These are phyloP conservation scores for Papiliotrema laurentii DNA, from an alignment of 1,284 basidiomycete species.

Conservation along the genomic window DNA sequence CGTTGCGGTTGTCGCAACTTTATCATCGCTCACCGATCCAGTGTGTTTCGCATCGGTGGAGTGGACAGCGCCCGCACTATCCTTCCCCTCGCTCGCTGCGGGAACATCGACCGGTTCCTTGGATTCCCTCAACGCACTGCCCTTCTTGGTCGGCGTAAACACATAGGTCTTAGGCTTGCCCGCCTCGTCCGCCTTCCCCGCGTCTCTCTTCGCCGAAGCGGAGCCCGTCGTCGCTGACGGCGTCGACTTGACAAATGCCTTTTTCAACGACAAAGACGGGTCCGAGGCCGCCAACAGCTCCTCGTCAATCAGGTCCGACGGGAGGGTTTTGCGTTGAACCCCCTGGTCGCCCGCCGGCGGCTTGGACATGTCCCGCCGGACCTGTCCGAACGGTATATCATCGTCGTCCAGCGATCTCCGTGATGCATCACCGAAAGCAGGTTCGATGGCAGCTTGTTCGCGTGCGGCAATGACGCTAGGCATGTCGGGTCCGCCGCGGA, in stretches of 20 bases:
- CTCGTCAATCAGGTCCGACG: conserved; percentile 35
- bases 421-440: background rate
- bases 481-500: conserved; percentile 23
- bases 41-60: background rate
- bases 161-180: conserved; percentile 9
- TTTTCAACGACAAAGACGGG: conserved; percentile 36
- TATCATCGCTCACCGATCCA: background rate
- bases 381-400: background rate
- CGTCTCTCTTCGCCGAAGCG: conserved; percentile 18
- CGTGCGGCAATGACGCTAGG: conserved; percentile 42
- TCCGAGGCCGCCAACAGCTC: conserved; percentile 42
- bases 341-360: background rate
- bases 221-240: conserved; percentile 10
- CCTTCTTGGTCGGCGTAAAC: conserved; percentile 7
- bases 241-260: conserved; percentile 41
- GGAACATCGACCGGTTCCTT: background rate
- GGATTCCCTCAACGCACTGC: background rate
- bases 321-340: conserved; percentile 9
- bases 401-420: background rate
- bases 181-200: conserved; percentile 16
- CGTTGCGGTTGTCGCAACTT: too few species aligned
- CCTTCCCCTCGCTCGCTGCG: background rate
- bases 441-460: conserved; percentile 18
- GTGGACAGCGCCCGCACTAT: background rate
- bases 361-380: background rate